These are phyloP conservation scores for Scedosporium minutisporum DNA, from an alignment of 2,329 filamentous ascomycete species.

Conservation along the genomic window DNA sequence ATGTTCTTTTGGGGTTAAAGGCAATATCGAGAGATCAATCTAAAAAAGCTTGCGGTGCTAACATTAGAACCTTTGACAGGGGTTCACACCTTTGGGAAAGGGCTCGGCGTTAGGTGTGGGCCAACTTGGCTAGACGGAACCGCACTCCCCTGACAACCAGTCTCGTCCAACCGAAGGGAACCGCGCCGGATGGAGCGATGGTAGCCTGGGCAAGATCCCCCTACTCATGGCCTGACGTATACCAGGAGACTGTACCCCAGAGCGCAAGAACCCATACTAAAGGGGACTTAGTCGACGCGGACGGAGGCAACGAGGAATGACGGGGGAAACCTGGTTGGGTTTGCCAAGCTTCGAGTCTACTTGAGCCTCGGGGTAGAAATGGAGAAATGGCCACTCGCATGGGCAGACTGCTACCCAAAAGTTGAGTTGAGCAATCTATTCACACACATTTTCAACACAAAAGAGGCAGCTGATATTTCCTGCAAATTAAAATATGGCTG, in stretches of 20 bases:
- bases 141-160: not conserved
- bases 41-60: slow-evolving; percentile 1
- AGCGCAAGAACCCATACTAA: not conserved
- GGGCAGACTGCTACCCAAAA: slow-evolving; percentile 1
- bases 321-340: not conserved
- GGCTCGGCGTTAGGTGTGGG: not conserved
- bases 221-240: too few species aligned
- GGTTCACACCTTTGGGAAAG: not conserved
- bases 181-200: not conserved
- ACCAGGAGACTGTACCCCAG: not conserved
- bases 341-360: not conserved
- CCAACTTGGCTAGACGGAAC: not conserved
- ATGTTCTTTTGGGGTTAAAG: not conserved
- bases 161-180: not conserved
- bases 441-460: not conserved
- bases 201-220: too few species aligned
- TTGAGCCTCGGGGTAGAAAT: not conserved
- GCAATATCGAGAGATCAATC: not conserved
- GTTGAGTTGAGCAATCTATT: not conserved
- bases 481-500: not conserved
- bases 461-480: not conserved
- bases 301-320: too few species aligned
- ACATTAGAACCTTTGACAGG: not conserved
- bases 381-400: not conserved
- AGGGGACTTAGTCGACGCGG: not conserved